These are phyloP conservation scores for Elsinoe perseae DNA, from an alignment of 2,329 filamentous ascomycete genomes.

Conservation along the genomic window DNA sequence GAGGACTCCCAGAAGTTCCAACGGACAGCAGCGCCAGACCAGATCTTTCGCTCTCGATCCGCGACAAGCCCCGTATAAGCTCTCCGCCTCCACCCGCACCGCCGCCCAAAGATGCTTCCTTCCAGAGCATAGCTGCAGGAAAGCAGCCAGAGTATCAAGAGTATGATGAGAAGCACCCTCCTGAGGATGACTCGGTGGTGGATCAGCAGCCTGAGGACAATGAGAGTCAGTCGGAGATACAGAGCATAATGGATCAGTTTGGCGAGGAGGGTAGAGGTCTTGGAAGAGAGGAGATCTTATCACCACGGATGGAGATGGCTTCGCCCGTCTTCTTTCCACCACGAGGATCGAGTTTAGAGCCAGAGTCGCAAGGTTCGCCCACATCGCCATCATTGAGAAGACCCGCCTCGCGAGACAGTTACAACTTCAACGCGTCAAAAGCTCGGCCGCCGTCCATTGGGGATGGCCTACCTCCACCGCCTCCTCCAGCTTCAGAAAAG, in stretches of 20 bases:
- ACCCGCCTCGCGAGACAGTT: conserved; percentile 19
- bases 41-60: not conserved
- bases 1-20: not conserved
- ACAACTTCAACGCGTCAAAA: conserved; percentile 17
- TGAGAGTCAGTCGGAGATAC: conserved; percentile 61
- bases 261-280: conserved; percentile 54
- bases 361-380: conserved; percentile 28
- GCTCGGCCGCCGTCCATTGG: conserved; percentile 24
- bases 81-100: conserved; percentile 27
- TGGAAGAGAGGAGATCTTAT: conserved; percentile 81
- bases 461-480: conserved; percentile 16
- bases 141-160: conserved; percentile 18
- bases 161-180: conserved; percentile 27
- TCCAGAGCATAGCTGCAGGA: not conserved
- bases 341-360: conserved; percentile 78
- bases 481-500: conserved; percentile 13
- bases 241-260: conserved; percentile 97
- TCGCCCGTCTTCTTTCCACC: conserved; percentile 76
- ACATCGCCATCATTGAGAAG: conserved; percentile 17
- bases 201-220: conserved; percentile 22
- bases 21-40: not conserved
- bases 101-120: conserved; percentile 26
- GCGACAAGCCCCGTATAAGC: conserved; percentile 16
- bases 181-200: conserved; percentile 21
- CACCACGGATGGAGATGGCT: conserved; percentile 73